Conservation (phyloP, 139 green algal genomes). For the Auxenochlorella protothecoides region DNA sequence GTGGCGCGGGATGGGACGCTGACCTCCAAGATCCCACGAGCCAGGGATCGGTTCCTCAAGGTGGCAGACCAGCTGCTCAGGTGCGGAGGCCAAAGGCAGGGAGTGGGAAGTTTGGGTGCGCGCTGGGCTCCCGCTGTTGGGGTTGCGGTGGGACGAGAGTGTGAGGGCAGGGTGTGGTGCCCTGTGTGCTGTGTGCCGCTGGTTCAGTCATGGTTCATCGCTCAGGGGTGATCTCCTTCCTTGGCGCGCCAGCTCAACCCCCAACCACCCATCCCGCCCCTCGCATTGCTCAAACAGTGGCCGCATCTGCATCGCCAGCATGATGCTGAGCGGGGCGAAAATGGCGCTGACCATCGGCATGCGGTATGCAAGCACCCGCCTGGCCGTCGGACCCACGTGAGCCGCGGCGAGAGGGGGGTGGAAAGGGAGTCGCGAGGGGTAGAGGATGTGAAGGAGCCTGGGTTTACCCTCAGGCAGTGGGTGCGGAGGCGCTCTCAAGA, state of each 20-base stretch:
- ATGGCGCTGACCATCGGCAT: constrained; percentile 44
- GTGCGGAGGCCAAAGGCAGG: no score
- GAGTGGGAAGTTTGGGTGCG: no score
- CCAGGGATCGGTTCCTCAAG: constrained; percentile 29
- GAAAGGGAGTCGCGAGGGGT: no score
- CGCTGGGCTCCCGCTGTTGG: no score
- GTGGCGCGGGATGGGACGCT: constrained; percentile 41
- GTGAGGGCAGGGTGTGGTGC: no score
- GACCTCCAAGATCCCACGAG: constrained; percentile 2
- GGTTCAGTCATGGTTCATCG: no score
- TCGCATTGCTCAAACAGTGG: constrained; percentile 18
- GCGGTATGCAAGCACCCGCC: constrained; percentile 61
- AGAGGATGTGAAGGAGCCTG: no score
- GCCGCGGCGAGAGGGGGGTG: neutral
- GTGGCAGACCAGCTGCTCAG: constrained; percentile 82
- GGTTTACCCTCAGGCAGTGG: neutral
- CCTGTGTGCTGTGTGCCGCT: no score
- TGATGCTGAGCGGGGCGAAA: constrained; percentile 76
- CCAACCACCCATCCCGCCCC: no score
- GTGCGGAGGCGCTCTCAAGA: neutral
- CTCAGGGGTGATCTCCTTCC: no score
- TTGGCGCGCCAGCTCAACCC: no score
- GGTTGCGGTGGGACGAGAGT: no score
- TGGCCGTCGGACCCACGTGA: constrained; percentile 64
- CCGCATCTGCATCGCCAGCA: constrained; percentile 80